Evolutionary conservation across 345 rosid species (phyloP), one percentile per base, ranked within the genome.

Genomic region (Raphanus sativus): DNA sequence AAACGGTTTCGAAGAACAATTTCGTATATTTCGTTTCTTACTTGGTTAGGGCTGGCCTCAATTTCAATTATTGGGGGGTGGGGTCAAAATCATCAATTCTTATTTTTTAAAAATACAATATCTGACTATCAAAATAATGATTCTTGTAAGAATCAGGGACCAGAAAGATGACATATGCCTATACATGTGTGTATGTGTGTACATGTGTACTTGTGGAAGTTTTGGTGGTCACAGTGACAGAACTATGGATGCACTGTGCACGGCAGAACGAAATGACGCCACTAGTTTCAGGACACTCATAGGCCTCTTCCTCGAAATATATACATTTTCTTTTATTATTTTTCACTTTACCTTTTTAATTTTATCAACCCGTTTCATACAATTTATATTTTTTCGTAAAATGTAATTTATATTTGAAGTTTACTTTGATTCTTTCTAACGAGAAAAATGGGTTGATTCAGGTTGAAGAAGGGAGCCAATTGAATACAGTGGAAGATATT

Each of bases 401-500:
- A 21, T 52, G 70, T 54, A 56, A 68, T 32, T 69, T 36, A 50
- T 42, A 30, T 24, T 12, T 24, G 17, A n/a, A 59, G 59, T 5
- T 71, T 13, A 36, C 12, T 52, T 16, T 52, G 8, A 16, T 52
- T 16, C 24, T 52, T 52, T 52, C 2, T 52, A 15, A 52, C 16
- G 1, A 52, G 25, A 52, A 16, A 16, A 52, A 45, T 52, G 59
- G 59, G 59, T 52, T 52, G 56, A n/a, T 55, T 58, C 84, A 93
- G 98, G 86, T 86, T 40, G 98, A 91, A 69, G 98, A 93, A 83
- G 97, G 94, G 24, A 80, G 94, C 83, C 92, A 86, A 17, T 67
- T 91, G 66, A 90, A 80, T 32, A 88, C 96, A 24, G 92, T 90
- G 77, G 98, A 93, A 62, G 98, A 89, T 72, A 86, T 93, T 65